Percentiles rank a stretch among this genome's conserved stretches.
Conservation (phyloP, 768 basidiomycete species). For the Clathrus columnatus region DNA sequence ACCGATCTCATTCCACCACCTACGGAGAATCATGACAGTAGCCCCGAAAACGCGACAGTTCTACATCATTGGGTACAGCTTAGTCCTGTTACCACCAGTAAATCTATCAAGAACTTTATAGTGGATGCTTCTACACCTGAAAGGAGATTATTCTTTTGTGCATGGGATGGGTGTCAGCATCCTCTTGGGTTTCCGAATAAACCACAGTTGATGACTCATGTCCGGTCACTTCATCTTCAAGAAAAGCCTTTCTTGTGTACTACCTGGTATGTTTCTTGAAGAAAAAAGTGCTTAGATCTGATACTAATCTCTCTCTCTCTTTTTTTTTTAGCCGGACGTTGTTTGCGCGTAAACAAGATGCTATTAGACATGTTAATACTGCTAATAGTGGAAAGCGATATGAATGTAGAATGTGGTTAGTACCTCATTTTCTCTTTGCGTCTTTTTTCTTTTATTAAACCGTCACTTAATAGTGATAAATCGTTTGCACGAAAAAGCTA, state of each 20-base stretch:
- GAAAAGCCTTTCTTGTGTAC: constrained; percentile 5
- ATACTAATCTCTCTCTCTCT: neutral
- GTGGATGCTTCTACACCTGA: neutral
- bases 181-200: neutral
- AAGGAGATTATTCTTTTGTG: neutral
- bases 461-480: neutral
- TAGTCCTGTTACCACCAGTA: neutral
- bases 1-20: neutral
- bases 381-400: neutral
- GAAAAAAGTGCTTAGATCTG: no score
- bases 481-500: constrained; percentile 6
- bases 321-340: neutral
- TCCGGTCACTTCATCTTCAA: constrained; percentile 1
- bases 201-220: neutral
- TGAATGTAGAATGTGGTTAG: neutral
- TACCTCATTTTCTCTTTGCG: neutral
- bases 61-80: neutral
- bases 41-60: neutral
- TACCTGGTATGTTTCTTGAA: neutral
- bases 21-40: neutral
- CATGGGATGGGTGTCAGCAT: neutral
- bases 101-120: neutral
- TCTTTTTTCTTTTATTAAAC: neutral
- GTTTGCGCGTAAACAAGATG: constrained; percentile 5
- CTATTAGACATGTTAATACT: neutral